phyloP scores from a whole-genome alignment of 176 grass and related monocot species.

The Aegilops sharonensis region DNA sequence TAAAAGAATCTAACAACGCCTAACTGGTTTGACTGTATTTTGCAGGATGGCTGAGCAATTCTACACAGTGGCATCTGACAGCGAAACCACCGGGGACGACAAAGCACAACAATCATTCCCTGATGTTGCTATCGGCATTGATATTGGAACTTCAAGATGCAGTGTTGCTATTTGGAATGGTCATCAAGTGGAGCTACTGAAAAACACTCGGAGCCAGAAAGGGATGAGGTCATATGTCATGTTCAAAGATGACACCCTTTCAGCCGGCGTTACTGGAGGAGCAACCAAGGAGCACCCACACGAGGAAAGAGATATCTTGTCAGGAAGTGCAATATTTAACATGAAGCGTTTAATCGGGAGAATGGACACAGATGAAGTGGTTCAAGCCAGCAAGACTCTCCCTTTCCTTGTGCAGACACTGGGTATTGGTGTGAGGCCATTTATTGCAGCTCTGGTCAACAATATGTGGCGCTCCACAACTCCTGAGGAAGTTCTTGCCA shows the following conservation, averaged over 20 bases:
- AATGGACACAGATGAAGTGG: conserved; percentile 69
- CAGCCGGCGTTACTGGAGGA: conserved; percentile 58
- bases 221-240: conserved; percentile 71
- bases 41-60: conserved; percentile 61
- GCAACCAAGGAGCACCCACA: conserved; percentile 25
- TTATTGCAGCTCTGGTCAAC: conserved; percentile 72
- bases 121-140: conserved; percentile 68
- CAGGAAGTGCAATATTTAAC: conserved; percentile 80
- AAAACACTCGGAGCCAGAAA: conserved; percentile 70
- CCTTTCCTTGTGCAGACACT: conserved; percentile 75
- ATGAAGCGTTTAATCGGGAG: conserved; percentile 67
- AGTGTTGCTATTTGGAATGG: conserved; percentile 74
- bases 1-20: too few relatives aligned
- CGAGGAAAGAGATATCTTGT: conserved; percentile 64
- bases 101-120: conserved; percentile 44
- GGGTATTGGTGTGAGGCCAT: conserved; percentile 59
- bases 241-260: conserved; percentile 68
- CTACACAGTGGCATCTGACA: conserved; percentile 60
- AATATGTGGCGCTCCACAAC: conserved; percentile 72
- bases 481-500: conserved; percentile 72
- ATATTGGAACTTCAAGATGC: conserved; percentile 73
- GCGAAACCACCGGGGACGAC: conserved; percentile 61
- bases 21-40: neutral
- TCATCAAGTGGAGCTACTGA: conserved; percentile 55
- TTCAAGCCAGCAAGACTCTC: conserved; percentile 66